Conservation (phyloP, 2,329 filamentous ascomycete species). For the Cryoendolithus antarcticus region DNA sequence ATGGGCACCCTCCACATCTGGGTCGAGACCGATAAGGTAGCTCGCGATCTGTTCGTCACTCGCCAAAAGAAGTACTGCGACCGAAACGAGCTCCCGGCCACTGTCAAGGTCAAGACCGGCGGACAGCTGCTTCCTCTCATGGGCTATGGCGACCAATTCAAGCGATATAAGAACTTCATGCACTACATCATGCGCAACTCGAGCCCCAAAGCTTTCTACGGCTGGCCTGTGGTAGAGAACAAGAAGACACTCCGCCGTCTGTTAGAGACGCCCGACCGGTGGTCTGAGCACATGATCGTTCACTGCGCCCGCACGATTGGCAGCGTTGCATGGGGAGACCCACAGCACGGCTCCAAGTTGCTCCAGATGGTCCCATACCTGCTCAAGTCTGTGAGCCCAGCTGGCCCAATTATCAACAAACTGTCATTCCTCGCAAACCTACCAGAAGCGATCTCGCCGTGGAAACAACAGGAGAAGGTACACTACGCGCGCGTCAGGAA, state of each 20-base stretch:
- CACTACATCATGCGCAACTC: constrained; percentile 23
- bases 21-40: constrained; percentile 25
- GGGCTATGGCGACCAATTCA: constrained; percentile 18
- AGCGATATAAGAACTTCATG: constrained; percentile 24
- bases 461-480: constrained; percentile 17
- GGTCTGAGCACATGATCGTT: constrained; percentile 23
- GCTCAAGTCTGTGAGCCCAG: constrained; percentile 23
- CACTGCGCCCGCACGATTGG: constrained; percentile 23
- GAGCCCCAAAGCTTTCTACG: constrained; percentile 19
- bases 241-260: constrained; percentile 22
- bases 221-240: constrained; percentile 22
- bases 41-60: constrained; percentile 21
- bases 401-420: constrained; percentile 22
- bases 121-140: constrained; percentile 22
- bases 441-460: constrained; percentile 19
- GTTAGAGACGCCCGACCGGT: constrained; percentile 19
- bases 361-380: constrained; percentile 21
- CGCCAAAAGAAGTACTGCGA: constrained; percentile 23
- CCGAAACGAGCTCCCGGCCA: constrained; percentile 23
- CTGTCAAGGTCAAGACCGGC: constrained; percentile 19
- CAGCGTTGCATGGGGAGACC: constrained; percentile 22
- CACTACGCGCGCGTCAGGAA: constrained; percentile 21
- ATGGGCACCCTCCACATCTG: constrained; percentile 23
- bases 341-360: constrained; percentile 22
- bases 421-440: constrained; percentile 22